Base-by-base conservation (phyloP, 495 filamentous ascomycete species). In the Saxispiralis lemnorum region DNA sequence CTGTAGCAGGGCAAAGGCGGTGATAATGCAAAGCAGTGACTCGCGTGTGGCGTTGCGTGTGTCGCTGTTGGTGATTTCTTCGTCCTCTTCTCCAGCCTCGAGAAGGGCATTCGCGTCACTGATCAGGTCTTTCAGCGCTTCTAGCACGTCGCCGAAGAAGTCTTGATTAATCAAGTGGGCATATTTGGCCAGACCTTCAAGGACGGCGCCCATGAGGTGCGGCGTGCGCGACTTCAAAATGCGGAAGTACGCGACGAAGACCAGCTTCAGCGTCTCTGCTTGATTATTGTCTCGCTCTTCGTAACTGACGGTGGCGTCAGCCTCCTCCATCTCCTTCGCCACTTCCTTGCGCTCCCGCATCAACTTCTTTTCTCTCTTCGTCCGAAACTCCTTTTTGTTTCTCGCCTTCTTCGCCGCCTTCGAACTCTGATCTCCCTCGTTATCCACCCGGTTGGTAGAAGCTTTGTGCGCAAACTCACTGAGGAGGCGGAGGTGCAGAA, bases 81-180 rank as follows among this genome's bases (percentile, higher is more conserved):
- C 58, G 19, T 68, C 61, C n/a, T 54, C 40, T 9, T 41, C 38
- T 7, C 38, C n/a, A 7, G 17, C 13, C 32, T 42, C 18, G 12
- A 35, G n/a, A 2, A 42, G 39, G 19, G 43, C 35, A 33, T 81
- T 75, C 39, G 76, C 75, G 45, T 81, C 70, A 9, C 67, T 68
- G 50, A 95, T 87, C 11, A 97, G 69, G 44, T 95, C 92, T 58
- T 89, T 89, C 20, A 97, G 66, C 7, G 83, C 86, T 55, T 95
- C 92, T 15, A 97, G 75, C 31, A 97, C 65, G 59, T 95, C 89
- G 16, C 89, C 89, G 58, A 97, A 97, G 67, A 96, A 94, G 56
- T 96, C 79, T 55, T 95, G 81, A 64, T 97, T 97, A 66, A 97
- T 95, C 14, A 97, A 67, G 57, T 93, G 89, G 14, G 86, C 77